Evolutionary conservation across 2,329 filamentous ascomycete genomes (phyloP).

Genomic region (Plectosphaerella cucumerina): DNA sequence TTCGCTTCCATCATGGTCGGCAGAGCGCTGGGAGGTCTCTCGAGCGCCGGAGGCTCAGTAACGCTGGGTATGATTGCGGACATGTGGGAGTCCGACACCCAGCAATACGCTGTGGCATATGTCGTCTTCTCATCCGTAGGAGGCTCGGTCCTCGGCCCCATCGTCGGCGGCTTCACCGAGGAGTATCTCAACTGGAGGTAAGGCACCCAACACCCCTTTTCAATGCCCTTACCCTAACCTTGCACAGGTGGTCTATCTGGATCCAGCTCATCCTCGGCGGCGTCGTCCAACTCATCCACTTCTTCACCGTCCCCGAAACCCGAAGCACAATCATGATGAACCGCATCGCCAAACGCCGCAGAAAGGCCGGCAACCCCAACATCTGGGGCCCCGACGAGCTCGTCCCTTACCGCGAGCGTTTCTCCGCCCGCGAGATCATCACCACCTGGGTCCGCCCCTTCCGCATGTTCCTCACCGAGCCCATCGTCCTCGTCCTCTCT

Average conservation of each 20-base stretch:
- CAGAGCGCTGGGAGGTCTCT: constrained; percentile 65
- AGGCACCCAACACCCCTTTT: not conserved
- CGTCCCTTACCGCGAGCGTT: constrained; percentile 52
- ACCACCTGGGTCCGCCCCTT: constrained; percentile 61
- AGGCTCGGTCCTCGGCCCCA: constrained; percentile 71
- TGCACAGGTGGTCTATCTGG: constrained; percentile 71
- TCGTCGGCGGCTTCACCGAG: constrained; percentile 74
- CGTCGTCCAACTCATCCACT: constrained; percentile 62
- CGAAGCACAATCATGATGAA: constrained; percentile 75
- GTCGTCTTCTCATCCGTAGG: constrained; percentile 77
- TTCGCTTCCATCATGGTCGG: constrained; percentile 67
- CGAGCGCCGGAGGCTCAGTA: constrained; percentile 68
- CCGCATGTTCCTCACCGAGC: constrained; percentile 69
- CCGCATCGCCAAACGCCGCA: constrained; percentile 69
- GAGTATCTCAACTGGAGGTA: constrained; percentile 63
- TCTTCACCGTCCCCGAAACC: constrained; percentile 34
- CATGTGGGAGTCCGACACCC: constrained; percentile 65
- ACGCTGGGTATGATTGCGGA: constrained; percentile 74
- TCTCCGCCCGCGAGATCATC: constrained; percentile 53
- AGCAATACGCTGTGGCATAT: constrained; percentile 73
- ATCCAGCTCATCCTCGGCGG: constrained; percentile 77
- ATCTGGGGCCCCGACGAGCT: constrained; percentile 73
- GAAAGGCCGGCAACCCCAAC: constrained; percentile 52
- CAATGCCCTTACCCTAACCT: constrained; percentile 9
- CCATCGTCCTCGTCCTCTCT: constrained; percentile 67